Percentiles rank a stretch among this genome's conserved stretches.
phyloP scores from a whole-genome alignment of 2,329 filamentous ascomycete genomes.

The Aspergillus pseudoterreus region DNA sequence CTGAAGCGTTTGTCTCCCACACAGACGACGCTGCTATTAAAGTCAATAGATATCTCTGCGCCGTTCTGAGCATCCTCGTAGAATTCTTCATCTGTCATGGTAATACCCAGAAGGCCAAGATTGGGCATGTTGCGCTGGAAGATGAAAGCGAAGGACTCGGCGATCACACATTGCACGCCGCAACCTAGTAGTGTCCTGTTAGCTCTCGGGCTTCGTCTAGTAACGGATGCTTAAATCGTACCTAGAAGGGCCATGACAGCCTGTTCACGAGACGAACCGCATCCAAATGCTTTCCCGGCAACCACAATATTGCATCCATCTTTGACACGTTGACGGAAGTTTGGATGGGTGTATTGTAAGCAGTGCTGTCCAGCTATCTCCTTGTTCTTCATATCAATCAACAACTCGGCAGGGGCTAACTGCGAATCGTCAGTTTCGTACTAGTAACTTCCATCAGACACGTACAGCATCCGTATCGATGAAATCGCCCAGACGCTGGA shows the following conservation, averaged over 20 bases:
- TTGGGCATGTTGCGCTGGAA: conserved; percentile 46
- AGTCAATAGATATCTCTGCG: conserved; percentile 35
- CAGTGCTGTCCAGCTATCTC: conserved; percentile 39
- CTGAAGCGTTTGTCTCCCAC: conserved; percentile 21
- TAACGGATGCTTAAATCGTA: background rate
- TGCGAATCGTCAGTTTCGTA: conserved; percentile 6
- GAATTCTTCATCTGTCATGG: conserved; percentile 37
- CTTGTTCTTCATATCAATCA: conserved; percentile 27
- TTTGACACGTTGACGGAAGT: conserved; percentile 37
- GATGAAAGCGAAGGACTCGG: conserved; percentile 46
- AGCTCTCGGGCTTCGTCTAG: background rate
- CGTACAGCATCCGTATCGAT: conserved; percentile 41
- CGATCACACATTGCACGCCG: conserved; percentile 43
- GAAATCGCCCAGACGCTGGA: conserved; percentile 43
- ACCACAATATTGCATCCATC: conserved; percentile 42
- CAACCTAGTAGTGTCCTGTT: conserved; percentile 2
- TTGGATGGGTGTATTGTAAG: conserved; percentile 39
- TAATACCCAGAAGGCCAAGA: conserved; percentile 44
- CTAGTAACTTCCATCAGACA: background rate
- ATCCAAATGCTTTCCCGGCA: conserved; percentile 46
- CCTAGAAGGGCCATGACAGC: conserved; percentile 42
- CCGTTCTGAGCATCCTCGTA: conserved; percentile 36
- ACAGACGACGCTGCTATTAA: conserved; percentile 19
- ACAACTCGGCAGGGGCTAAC: conserved; percentile 40
- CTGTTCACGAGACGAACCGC: conserved; percentile 45